Percentiles rank a stretch among this genome's conserved stretches.
phyloP scores from a whole-genome alignment of 768 basidiomycete genomes.

The Boletus fagicola region DNA sequence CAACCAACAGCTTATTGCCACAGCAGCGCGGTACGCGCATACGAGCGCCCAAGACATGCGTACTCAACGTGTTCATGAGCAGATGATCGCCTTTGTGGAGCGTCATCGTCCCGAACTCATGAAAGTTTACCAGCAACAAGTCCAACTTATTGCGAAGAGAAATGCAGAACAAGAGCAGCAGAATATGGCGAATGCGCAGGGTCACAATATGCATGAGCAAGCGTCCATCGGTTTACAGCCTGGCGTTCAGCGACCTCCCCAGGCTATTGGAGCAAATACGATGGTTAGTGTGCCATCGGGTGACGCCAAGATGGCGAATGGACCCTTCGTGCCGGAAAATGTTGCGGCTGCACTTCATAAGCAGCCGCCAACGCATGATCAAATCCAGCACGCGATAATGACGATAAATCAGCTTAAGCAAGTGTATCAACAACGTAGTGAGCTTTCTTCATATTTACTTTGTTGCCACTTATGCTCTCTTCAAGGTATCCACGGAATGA shows the following conservation, averaged over 20 bases:
- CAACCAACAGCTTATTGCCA: slow-evolving; percentile 39
- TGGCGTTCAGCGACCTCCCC: slow-evolving; percentile 19
- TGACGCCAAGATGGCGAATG: slow-evolving; percentile 22
- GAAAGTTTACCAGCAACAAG: slow-evolving; percentile 29
- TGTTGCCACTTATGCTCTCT: slow-evolving; percentile 10
- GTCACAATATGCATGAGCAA: slow-evolving; percentile 24
- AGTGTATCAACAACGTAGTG: slow-evolving; percentile 34
- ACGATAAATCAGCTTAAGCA: slow-evolving; percentile 35
- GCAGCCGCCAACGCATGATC: slow-evolving; percentile 31
- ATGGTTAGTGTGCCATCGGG: slow-evolving; percentile 8
- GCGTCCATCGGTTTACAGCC: slow-evolving; percentile 10
- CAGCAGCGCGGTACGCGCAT: slow-evolving; percentile 49
- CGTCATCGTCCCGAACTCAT: slow-evolving; percentile 39
- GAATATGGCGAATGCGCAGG: slow-evolving; percentile 20
- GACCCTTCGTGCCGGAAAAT: slow-evolving; percentile 9
- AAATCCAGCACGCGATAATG: slow-evolving; percentile 30
- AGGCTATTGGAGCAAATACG: slow-evolving; percentile 8
- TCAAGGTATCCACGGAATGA: slow-evolving; percentile 38
- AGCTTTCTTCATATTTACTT: slow-evolving; percentile 14
- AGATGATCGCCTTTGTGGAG: slow-evolving; percentile 58
- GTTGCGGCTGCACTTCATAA: slow-evolving; percentile 1
- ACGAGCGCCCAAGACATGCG: slow-evolving; percentile 51
- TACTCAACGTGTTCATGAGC: slow-evolving; percentile 45
- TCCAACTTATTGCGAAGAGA: slow-evolving; percentile 18
- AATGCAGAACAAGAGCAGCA: slow-evolving; percentile 26